Percentiles rank a stretch among this genome's conserved stretches.
Conservation (phyloP, 768 basidiomycete species). For the Tricholoma terreum region DNA sequence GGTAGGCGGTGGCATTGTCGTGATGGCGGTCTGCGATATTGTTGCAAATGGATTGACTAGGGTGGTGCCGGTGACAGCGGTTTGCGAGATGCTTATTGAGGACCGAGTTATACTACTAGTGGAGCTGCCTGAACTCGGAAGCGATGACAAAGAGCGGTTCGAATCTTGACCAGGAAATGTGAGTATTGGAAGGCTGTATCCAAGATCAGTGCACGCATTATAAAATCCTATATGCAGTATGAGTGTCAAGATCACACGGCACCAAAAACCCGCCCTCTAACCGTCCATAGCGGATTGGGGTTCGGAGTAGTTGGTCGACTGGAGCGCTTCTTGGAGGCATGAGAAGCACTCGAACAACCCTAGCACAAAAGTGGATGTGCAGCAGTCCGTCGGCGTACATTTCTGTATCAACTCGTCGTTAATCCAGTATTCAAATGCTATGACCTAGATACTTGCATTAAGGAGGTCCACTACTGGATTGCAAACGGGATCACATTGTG, state of each 20-base stretch:
- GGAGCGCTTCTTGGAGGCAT: slow-evolving; percentile 19
- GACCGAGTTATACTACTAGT: background rate
- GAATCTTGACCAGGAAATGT: slow-evolving; percentile 22
- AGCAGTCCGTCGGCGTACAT: slow-evolving; percentile 31
- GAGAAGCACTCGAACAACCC: background rate
- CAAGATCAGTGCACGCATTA: slow-evolving; percentile 19
- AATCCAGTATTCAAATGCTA: background rate
- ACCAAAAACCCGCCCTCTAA: background rate
- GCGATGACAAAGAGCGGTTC: background rate
- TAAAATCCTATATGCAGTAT: slow-evolving; percentile 14
- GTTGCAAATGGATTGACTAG: background rate
- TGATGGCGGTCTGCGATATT: background rate
- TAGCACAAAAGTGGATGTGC: slow-evolving; percentile 35
- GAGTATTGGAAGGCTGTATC: slow-evolving; percentile 21
- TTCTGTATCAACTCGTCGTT: slow-evolving; percentile 19
- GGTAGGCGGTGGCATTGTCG: background rate
- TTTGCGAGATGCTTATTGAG: background rate
- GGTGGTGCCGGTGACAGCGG: background rate
- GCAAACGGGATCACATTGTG: slow-evolving; percentile 31
- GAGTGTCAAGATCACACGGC: background rate
- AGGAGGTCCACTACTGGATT: slow-evolving; percentile 24
- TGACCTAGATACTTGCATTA: slow-evolving; percentile 4
- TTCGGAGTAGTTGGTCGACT: slow-evolving; percentile 25
- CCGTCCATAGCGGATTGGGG: slow-evolving; percentile 26
- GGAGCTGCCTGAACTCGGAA: background rate